A percentile compares a stretch with the other conserved stretches of the same genome.
phyloP scores from a whole-genome alignment of 179 eudicot genomes.

The Spinacia oleracea region DNA sequence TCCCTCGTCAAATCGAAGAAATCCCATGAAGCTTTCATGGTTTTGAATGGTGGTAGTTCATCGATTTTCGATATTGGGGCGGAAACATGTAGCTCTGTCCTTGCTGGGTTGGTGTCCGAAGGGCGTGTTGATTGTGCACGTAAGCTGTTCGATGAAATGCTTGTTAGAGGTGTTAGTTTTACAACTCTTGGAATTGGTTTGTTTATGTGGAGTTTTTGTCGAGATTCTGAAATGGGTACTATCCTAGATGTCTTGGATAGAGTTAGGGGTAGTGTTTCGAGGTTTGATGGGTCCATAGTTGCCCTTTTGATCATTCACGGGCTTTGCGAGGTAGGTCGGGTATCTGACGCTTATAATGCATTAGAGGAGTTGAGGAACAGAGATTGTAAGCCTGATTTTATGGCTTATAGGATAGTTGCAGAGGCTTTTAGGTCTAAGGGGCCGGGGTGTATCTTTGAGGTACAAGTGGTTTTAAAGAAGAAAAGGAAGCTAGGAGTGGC shows the following conservation, averaged over 20 bases:
- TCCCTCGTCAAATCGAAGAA: slow-evolving; percentile 39
- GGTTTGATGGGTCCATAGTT: slow-evolving; percentile 58
- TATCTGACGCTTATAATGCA: slow-evolving; percentile 47
- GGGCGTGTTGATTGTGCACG: slow-evolving; percentile 46
- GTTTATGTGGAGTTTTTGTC: slow-evolving; percentile 56
- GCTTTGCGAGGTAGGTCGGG: slow-evolving; percentile 52
- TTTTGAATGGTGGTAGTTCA: slow-evolving; percentile 29
- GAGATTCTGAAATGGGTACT: slow-evolving; percentile 34
- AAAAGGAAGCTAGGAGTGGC: slow-evolving; percentile 91
- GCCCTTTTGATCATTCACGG: slow-evolving; percentile 73
- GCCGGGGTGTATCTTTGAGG: slow-evolving; percentile 54
- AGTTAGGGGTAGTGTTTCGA: slow-evolving; percentile 37
- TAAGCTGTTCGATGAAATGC: slow-evolving; percentile 76
- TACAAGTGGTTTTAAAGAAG: slow-evolving; percentile 59
- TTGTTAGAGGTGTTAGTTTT: slow-evolving; percentile 43
- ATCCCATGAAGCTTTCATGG: slow-evolving; percentile 45
- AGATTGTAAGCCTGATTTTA: slow-evolving; percentile 83
- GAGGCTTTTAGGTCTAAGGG: slow-evolving; percentile 54
- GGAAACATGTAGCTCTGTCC: slow-evolving; percentile 55
- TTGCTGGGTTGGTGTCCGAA: slow-evolving; percentile 58
- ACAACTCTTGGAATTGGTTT: slow-evolving; percentile 76
- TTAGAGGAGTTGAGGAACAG: slow-evolving; percentile 67
- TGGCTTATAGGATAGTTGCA: slow-evolving; percentile 74
- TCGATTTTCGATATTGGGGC: slow-evolving; percentile 34
- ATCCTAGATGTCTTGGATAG: slow-evolving; percentile 49